Percentiles rank a stretch among this genome's conserved stretches.
These are phyloP conservation scores for Ormosia emarginata DNA, from an alignment of 306 rosid genomes.

Conservation along the genomic window DNA sequence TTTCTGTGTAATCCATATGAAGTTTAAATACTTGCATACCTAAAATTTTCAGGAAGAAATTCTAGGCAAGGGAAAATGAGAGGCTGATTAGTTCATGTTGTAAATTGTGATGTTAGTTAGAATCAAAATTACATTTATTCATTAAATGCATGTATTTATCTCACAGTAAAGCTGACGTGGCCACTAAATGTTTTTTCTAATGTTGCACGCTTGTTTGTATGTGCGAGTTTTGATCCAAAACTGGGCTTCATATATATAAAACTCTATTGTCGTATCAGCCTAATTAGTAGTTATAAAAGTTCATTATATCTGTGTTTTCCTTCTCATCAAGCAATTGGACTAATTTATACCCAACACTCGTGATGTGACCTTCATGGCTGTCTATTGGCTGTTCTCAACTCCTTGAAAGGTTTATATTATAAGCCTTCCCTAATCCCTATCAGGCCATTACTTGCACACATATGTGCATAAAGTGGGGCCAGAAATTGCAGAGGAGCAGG, in stretches of 20 bases:
- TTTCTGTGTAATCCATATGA: background rate
- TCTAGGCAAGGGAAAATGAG: conserved; percentile 10
- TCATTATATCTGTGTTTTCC: background rate
- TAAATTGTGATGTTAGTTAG: conserved; percentile 40
- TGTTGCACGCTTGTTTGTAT: conserved; percentile 1
- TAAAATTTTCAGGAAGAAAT: background rate
- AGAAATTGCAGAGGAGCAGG: too few relatives aligned
- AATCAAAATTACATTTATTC: conserved; percentile 32
- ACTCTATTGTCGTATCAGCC: background rate
- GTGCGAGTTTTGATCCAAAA: background rate
- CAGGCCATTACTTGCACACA: background rate
- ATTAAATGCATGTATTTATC: conserved; percentile 10
- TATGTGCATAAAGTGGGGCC: background rate
- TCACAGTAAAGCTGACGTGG: background rate
- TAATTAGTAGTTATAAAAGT: background rate
- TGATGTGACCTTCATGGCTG: background rate
- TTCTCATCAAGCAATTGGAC: background rate
- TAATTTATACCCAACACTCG: background rate
- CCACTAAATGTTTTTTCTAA: background rate
- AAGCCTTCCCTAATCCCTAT: background rate
- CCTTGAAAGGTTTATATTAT: background rate
- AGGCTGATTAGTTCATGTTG: conserved; percentile 30
- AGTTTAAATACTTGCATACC: background rate
- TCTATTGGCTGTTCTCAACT: background rate
- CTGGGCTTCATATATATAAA: background rate